These are phyloP conservation scores for Bassia scoparia DNA, from an alignment of 148 eudicot species.

Conservation along the genomic window DNA sequence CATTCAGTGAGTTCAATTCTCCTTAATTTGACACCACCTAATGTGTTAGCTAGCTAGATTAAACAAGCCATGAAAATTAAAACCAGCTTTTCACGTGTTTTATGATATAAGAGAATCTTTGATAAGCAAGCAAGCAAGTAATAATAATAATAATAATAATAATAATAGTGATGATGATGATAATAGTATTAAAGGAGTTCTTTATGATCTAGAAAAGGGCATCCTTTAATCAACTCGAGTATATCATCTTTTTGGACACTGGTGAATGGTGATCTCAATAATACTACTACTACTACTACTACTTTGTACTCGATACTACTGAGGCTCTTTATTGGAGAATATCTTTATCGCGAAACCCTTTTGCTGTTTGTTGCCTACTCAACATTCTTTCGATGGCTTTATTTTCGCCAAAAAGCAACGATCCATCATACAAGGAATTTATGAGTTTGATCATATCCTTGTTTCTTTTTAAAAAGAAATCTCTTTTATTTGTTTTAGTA, in stretches of 20 bases:
- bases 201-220: constrained; percentile 29
- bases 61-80: neutral
- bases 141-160: too few relatives aligned
- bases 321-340: constrained; percentile 32
- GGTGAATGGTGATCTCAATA: constrained; percentile 19
- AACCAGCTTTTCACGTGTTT: constrained; percentile 9
- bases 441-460: constrained; percentile 3
- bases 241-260: constrained; percentile 33
- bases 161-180: neutral
- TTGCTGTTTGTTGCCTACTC: constrained; percentile 27
- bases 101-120: constrained; percentile 2
- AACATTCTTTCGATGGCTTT: constrained; percentile 36
- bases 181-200: constrained; percentile 21
- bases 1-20: constrained; percentile 60
- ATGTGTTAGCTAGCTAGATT: neutral
- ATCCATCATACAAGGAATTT: constrained; percentile 14
- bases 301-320: too few relatives aligned
- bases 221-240: constrained; percentile 18
- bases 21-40: neutral
- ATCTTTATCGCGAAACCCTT: constrained; percentile 22
- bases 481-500: constrained; percentile 14
- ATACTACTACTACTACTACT: neutral
- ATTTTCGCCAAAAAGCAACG: constrained; percentile 24
- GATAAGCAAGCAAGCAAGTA: constrained; percentile 17
- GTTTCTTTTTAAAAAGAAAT: constrained; percentile 17